Evolutionary conservation across 371 early-diverging fungal genomes (phyloP), one percentile per base, ranked within the genome.

Genomic region (Cokeromyces recurvatus): DNA sequence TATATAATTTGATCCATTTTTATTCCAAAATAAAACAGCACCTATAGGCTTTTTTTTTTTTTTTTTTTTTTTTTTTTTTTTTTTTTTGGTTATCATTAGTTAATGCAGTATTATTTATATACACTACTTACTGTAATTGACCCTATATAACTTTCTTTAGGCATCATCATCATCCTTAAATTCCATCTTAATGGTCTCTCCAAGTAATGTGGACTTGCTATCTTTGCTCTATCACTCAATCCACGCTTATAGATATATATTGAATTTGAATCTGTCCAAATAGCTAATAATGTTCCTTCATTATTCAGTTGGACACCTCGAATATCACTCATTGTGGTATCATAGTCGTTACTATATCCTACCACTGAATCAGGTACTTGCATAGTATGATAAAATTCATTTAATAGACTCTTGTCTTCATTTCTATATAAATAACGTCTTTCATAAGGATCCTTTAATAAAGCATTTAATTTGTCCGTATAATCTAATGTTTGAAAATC

Each of bases 211-310:
- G 50, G 54, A 20, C 40, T 37, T 29, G 19, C 50, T n/a, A 34
- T 34, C 9, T 5, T 34, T 14, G 35, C 9, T 34, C 4, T 15
- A 45, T 58, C 58, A 4, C 48, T 55, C 20, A 23, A 12, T 5
- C 66, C 66, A n/a, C 66, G 47, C 36, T 66, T 66, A 51, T 62
- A 66, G 7, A 66, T 53, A 36, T 62, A 59, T 14, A 66, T 17
- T 5, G 50, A 45, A 23, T 66, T 56, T 2, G 48, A 41, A 22
- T 71, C 66, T 21, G 70, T 67, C 74, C 74, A 74, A 4, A 68
- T 48, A 3, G 68, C 71, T 35, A 70, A 48, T 5, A 63, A 20
- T 0, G 63, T 62, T 1, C 68, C 71, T 17, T 57, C 47, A 1
- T 50, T 49, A 44, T 70, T 64, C 16, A 70, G 14, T 27, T 51